Percentiles rank a stretch among this genome's conserved stretches.
Conservation (phyloP, 2,329 filamentous ascomycete species). For the Metarhizium guizhouense region DNA sequence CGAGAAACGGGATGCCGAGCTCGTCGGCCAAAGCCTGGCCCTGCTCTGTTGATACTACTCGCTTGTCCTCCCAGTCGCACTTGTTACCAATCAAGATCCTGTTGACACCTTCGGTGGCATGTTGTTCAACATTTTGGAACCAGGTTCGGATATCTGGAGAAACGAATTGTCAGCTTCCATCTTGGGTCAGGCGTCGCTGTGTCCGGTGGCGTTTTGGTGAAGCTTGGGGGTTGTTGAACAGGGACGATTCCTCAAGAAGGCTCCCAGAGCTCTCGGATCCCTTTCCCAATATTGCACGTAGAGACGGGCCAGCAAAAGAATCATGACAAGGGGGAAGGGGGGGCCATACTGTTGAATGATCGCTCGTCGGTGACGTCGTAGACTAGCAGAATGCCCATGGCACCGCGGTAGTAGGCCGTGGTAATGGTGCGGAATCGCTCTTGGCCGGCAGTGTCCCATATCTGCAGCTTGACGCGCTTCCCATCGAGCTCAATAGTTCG, state of each 20-base stretch:
- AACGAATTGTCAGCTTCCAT: not conserved
- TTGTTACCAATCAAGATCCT: slow-evolving; percentile 99
- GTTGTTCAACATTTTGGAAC: slow-evolving; percentile 98
- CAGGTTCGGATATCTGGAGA: slow-evolving; percentile 88
- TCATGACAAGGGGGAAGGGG: not conserved
- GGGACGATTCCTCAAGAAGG: not conserved
- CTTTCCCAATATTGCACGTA: not conserved
- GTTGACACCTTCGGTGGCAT: slow-evolving; percentile 97
- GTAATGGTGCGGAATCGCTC: slow-evolving; percentile 98
- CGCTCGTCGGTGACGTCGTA: slow-evolving; percentile 98
- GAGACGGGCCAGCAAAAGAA: not conserved
- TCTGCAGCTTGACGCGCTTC: slow-evolving; percentile 98
- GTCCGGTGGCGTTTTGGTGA: not conserved
- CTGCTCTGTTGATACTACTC: slow-evolving; percentile 84
- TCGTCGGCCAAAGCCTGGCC: slow-evolving; percentile 92
- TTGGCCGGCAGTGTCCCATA: slow-evolving; percentile 98
- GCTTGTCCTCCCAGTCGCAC: slow-evolving; percentile 99
- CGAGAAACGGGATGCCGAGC: slow-evolving; percentile 94
- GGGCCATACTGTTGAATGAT: slow-evolving; percentile 78
- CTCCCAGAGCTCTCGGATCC: not conserved
- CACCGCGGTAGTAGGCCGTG: slow-evolving; percentile 95
- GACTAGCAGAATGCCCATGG: slow-evolving; percentile 95
- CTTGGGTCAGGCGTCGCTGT: not conserved
- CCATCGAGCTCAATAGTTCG: slow-evolving; percentile 97
- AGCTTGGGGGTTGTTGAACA: not conserved